Evolutionary conservation across 2,329 filamentous ascomycete species (phyloP).

Genomic region (Colletotrichum incanum): DNA sequence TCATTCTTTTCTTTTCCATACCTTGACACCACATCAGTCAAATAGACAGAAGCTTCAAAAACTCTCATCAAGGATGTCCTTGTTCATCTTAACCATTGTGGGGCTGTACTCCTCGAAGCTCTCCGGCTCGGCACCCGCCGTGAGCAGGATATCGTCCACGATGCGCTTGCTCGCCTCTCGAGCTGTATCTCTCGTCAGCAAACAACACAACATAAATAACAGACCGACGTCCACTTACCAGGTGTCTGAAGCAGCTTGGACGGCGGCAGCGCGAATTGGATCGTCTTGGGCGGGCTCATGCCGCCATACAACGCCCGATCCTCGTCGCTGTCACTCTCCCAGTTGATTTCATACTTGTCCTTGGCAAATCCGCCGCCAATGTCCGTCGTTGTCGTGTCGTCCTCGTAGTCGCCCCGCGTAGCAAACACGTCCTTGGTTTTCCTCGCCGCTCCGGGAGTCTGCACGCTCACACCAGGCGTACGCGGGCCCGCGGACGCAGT

Average conservation of each 20-base stretch:
- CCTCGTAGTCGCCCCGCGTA: constrained; percentile 44
- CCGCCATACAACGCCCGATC: constrained; percentile 75
- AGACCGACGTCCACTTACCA: constrained; percentile 64
- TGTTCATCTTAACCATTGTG: constrained; percentile 76
- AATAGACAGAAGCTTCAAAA: constrained; percentile 60
- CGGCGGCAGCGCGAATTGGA: constrained; percentile 86
- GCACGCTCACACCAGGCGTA: constrained; percentile 88
- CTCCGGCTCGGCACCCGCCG: constrained; percentile 76
- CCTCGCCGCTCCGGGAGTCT: constrained; percentile 76
- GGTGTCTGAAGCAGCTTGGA: constrained; percentile 86
- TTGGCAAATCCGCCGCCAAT: constrained; percentile 43
- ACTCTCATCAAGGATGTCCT: constrained; percentile 74
- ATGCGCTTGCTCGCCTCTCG: constrained; percentile 86
- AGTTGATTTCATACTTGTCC: constrained; percentile 72
- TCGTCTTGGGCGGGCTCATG: constrained; percentile 94
- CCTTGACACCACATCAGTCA: neutral
- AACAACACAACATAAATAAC: neutral
- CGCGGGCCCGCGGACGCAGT: constrained; percentile 64
- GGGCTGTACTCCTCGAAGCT: constrained; percentile 75
- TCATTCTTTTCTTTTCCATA: neutral
- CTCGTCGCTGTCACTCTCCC: constrained; percentile 82
- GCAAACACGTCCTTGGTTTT: constrained; percentile 67
- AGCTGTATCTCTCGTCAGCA: constrained; percentile 62
- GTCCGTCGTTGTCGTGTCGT: constrained; percentile 46
- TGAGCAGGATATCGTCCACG: constrained; percentile 84